Conservation (phyloP, 2,329 filamentous ascomycete genomes). For the Chlorencoelia australis region DNA sequence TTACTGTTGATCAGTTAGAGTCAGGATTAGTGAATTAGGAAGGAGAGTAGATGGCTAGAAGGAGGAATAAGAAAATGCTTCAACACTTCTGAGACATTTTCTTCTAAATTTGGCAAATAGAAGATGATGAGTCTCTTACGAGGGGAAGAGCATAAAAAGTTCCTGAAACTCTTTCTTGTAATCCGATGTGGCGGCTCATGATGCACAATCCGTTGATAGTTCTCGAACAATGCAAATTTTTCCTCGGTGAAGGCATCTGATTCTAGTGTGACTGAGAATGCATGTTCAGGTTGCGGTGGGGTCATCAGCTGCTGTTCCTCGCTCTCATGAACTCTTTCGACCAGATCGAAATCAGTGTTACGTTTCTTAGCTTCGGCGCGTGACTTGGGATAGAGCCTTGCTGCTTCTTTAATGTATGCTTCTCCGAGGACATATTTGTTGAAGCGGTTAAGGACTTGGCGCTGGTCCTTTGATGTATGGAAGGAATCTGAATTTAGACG, state of each 20-base stretch:
- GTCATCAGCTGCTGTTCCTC: constrained; percentile 39
- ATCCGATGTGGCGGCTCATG: constrained; percentile 53
- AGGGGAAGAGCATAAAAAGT: constrained; percentile 67
- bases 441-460: constrained; percentile 68
- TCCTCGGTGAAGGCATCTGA: constrained; percentile 61
- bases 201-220: constrained; percentile 69
- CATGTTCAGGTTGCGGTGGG: constrained; percentile 55
- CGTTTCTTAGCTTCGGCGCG: constrained; percentile 55
- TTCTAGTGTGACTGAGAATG: constrained; percentile 61
- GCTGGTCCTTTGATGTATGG: constrained; percentile 59
- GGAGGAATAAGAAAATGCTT: no score
- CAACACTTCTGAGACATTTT: no score
- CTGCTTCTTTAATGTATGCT: constrained; percentile 52
- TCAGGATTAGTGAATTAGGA: no score
- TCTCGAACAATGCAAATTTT: constrained; percentile 61
- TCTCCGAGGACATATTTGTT: constrained; percentile 62
- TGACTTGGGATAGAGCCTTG: constrained; percentile 54
- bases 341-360: constrained; percentile 57
- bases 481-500: constrained; percentile 57
- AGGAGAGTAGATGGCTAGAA: no score
- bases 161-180: constrained; percentile 50
- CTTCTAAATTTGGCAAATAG: no score
- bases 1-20: no score
- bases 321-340: constrained; percentile 58
- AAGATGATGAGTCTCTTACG: no score